A percentile compares a stretch with the other conserved stretches of the same genome.
Conservation (phyloP, 495 filamentous ascomycete genomes). For the Penicillium goetzii region DNA sequence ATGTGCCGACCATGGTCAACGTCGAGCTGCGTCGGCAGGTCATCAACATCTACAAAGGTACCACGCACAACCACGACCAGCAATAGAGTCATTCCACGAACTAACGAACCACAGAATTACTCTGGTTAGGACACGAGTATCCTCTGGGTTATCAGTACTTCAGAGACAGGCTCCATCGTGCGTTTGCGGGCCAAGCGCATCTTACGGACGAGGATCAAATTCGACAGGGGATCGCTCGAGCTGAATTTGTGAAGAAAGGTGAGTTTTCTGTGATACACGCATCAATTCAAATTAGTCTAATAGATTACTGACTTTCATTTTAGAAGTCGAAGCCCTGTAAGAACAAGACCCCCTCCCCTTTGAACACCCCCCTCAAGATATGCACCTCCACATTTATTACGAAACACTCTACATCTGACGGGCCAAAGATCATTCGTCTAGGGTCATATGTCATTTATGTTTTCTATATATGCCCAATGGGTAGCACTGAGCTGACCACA, state of each 20-base stretch:
- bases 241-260: conserved; percentile 93
- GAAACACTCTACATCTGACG: neutral
- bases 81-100: neutral
- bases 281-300: neutral
- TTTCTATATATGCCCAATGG: conserved; percentile 17
- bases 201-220: conserved; percentile 77
- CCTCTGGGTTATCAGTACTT: conserved; percentile 88
- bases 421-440: conserved; percentile 14
- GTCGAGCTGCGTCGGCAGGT: conserved; percentile 74
- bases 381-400: neutral
- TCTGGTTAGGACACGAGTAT: conserved; percentile 84
- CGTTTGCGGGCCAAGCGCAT: conserved; percentile 74
- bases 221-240: conserved; percentile 69
- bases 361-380: neutral
- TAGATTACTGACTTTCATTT: conserved; percentile 10
- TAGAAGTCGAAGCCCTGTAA: conserved; percentile 91
- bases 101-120: conserved; percentile 61
- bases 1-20: conserved; percentile 47
- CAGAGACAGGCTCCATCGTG: conserved; percentile 75
- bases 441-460: conserved; percentile 20
- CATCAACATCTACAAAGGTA: conserved; percentile 90
- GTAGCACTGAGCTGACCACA: conserved; percentile 19
- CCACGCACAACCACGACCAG: neutral
- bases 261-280: conserved; percentile 10
- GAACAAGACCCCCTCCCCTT: conserved; percentile 31